Conservation (phyloP, 306 rosid genomes). For the Fagus sylvatica region DNA sequence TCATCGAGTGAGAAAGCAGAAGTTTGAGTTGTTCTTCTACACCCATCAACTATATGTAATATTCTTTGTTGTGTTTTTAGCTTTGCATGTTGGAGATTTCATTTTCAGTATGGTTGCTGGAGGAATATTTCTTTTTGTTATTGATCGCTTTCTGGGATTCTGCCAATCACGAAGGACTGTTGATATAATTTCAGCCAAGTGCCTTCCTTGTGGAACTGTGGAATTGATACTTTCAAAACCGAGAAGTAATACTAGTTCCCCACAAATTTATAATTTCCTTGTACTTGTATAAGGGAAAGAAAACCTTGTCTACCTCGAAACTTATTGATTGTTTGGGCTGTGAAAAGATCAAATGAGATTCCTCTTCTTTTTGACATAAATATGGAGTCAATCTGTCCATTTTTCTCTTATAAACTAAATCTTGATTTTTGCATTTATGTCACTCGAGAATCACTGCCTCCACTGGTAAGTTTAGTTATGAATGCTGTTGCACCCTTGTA, state of each 20-base stretch:
- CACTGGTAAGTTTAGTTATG: constrained; percentile 51
- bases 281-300: constrained; percentile 50
- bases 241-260: constrained; percentile 44
- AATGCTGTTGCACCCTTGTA: constrained; percentile 5
- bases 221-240: constrained; percentile 86
- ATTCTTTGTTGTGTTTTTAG: constrained; percentile 62
- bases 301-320: constrained; percentile 67
- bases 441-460: constrained; percentile 80
- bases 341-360: constrained; percentile 71
- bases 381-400: constrained; percentile 68
- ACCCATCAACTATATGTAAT: constrained; percentile 84
- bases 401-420: constrained; percentile 54
- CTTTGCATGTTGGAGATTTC: constrained; percentile 86
- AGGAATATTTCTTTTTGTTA: constrained; percentile 71
- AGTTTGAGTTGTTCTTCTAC: constrained; percentile 89
- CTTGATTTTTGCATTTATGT: constrained; percentile 60
- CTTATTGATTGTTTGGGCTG: constrained; percentile 77
- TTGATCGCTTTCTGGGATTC: constrained; percentile 91
- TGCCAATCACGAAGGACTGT: constrained; percentile 78
- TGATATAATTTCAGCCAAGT: constrained; percentile 68
- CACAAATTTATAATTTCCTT: constrained; percentile 4
- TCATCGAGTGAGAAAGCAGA: constrained; percentile 63
- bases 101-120: constrained; percentile 72
- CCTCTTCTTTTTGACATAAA: constrained; percentile 72
- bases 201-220: constrained; percentile 85